Base-by-base conservation (phyloP, 805 yeast genomes). In the Wickerhamomyces sydowiorum region DNA sequence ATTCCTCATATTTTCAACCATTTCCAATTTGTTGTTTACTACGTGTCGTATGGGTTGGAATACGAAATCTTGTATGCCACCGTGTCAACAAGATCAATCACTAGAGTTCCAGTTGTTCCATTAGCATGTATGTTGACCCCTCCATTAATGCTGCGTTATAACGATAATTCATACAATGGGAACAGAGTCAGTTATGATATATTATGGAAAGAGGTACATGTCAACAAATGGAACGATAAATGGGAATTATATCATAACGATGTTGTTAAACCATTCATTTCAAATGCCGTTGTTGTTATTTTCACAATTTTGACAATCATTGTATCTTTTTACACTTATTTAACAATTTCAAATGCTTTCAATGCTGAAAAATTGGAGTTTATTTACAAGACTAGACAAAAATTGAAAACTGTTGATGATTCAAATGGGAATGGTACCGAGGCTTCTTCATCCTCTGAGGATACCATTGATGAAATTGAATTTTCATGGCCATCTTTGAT, bases 21-120 rank as follows among this genome's bases (percentile, higher is more conserved):
- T 44, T 60, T 59, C 53, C 60, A 60, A 37, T 54, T 60, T 21
- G 45, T 51, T 20, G 45, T 60, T 28, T 51, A 55, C 19, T 60
- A 57, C 36, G 47, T 47, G 17, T 37, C 50, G 7, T 15, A 44
- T 14, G 61, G 59, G 2, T 23, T 47, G 20, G 51, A 50, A 6
- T 55, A 49, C 38, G 54, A 56, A 24, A 41, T 60, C 12, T 31
- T 56, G n/a, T 56, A 58, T 24, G 48, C 53, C 1, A 53, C 61
- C 5, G 52, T 60, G 8, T 45, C 56, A 5, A 47, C 55, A 4
- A 52, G 56, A 18, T 56, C 62, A 1, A 24, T 54, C 23, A 46
- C 57, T 8, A 50, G 63, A 46, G 45, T 46, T 27, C 48, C 55
- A n/a, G 51, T 48, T 24, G 45, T 39, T 7, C 56, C 51, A 24